Conservation (phyloP, 495 filamentous ascomycete genomes). For the Staphylotrichum longicolle region DNA sequence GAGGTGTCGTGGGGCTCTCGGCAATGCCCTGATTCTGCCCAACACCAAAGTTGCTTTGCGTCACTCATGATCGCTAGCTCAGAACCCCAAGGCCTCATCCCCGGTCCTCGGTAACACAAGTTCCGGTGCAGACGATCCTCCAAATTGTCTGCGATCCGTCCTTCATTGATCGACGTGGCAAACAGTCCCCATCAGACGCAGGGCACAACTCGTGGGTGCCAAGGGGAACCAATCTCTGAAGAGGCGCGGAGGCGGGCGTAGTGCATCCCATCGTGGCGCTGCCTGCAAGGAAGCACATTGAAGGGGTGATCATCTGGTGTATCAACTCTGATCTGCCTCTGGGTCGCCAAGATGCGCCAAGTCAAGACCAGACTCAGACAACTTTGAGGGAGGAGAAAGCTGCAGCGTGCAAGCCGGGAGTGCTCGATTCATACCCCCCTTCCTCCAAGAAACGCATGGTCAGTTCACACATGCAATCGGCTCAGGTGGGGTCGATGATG, state of each 20-base stretch:
- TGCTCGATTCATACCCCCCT: too few species aligned
- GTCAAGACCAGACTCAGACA: background rate
- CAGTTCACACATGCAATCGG: background rate
- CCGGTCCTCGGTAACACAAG: background rate
- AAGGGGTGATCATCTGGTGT: background rate
- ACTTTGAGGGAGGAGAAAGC: background rate
- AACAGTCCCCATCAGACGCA: background rate
- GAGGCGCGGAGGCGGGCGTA: background rate
- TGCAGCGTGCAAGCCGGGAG: background rate
- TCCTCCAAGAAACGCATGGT: too few species aligned
- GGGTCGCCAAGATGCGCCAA: background rate
- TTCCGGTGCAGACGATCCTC: background rate
- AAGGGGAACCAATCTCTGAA: too few species aligned
- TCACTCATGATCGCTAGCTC: background rate
- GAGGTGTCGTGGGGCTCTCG: background rate
- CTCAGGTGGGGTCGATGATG: slow-evolving; percentile 3
- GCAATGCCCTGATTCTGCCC: slow-evolving; percentile 2
- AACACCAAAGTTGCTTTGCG: background rate
- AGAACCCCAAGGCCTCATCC: background rate
- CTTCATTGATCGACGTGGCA: background rate
- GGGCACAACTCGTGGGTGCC: too few species aligned
- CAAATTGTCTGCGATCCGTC: too few species aligned
- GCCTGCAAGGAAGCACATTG: slow-evolving; percentile 6
- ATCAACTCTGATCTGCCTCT: background rate
- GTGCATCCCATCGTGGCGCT: slow-evolving; percentile 18